Evolutionary conservation across 805 yeast genomes (phyloP).

Genomic region (Suhomyces sp.): DNA sequence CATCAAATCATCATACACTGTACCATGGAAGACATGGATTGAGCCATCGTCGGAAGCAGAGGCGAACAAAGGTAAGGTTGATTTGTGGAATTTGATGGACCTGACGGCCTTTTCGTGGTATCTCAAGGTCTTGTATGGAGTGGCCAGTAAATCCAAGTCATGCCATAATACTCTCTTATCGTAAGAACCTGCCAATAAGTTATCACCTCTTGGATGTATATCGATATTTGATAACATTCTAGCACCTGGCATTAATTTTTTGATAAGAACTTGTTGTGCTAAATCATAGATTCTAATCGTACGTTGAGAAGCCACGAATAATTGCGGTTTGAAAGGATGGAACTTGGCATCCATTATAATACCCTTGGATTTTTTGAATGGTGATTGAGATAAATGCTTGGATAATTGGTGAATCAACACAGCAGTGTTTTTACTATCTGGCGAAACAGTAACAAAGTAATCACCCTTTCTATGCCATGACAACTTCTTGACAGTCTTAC

Average conservation of each 20-base stretch:
- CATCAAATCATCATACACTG: slow-evolving; percentile 93
- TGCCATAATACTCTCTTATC: slow-evolving; percentile 98
- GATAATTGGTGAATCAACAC: slow-evolving; percentile 93
- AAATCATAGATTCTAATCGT: slow-evolving; percentile 88
- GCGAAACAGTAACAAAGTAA: slow-evolving; percentile 95
- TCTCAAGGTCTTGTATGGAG: slow-evolving; percentile 93
- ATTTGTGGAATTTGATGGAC: slow-evolving; percentile 80
- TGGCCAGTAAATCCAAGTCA: slow-evolving; percentile 81
- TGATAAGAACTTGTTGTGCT: slow-evolving; percentile 76
- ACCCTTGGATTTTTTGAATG: slow-evolving; percentile 90
- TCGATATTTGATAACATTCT: slow-evolving; percentile 91
- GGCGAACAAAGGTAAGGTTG: slow-evolving; percentile 83
- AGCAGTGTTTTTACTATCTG: slow-evolving; percentile 83
- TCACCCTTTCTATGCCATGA: slow-evolving; percentile 98
- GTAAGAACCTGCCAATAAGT: slow-evolving; percentile 85
- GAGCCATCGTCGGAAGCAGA: slow-evolving; percentile 94
- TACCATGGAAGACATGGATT: slow-evolving; percentile 92
- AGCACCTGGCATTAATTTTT: slow-evolving; percentile 91
- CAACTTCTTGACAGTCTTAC: slow-evolving; percentile 68
- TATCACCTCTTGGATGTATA: slow-evolving; percentile 95
- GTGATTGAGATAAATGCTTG: slow-evolving; percentile 92
- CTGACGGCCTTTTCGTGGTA: slow-evolving; percentile 96
- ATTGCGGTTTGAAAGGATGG: slow-evolving; percentile 94
- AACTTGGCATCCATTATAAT: slow-evolving; percentile 93
- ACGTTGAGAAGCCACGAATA: slow-evolving; percentile 92